Evolutionary conservation across 345 rosid species (phyloP), one percentile per base, ranked within the genome.

Genomic region (Orychophragmus violaceus): DNA sequence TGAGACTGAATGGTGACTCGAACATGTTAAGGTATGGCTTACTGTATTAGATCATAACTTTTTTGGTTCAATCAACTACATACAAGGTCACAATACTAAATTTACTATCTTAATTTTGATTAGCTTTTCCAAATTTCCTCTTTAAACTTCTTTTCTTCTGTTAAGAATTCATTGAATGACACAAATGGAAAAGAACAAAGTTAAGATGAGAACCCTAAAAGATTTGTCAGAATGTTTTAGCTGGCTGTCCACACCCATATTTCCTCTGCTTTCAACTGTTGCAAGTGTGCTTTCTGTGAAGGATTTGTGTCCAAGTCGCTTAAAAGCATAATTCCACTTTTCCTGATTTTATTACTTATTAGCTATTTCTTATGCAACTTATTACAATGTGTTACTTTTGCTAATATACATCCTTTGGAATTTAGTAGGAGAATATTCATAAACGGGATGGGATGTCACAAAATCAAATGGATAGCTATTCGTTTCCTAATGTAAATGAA

Each of bases 11-110:
- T 76, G 84, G 80, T 76, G 96, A 94, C 68, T 82, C 84, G 13
- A 88, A 76, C 75, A 93, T 86, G n/a, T 75, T 80, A 78, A 95
- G 97, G 99, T 91, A 77, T 71, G 62, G 4, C 73, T 49, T 65
- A n/a, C 44, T 19, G 29, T 49, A 14, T 59, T 28, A 12, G 49
- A 64, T 55, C 18, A 21, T 45, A 57, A 55, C 6, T 16, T 42
- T 32, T 52, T 29, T 21, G 61, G 58, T 63, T 48, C 50, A 55
- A 11, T 69, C n/a, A 48, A 41, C 28, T 50, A 45, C 32, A 21
- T 8, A 41, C 17, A 23, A 25, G 32, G 52, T 61, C 66, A n/a
- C 7, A 28, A 11, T 17, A 25, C 10, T 42, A 39, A 16, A 6
- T 16, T 25, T 6, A 2, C 55, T 27, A 27, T 35, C 4, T 33